These are phyloP conservation scores for Boeremia lycopersici DNA, from an alignment of 2,329 filamentous ascomycete genomes.

Conservation along the genomic window DNA sequence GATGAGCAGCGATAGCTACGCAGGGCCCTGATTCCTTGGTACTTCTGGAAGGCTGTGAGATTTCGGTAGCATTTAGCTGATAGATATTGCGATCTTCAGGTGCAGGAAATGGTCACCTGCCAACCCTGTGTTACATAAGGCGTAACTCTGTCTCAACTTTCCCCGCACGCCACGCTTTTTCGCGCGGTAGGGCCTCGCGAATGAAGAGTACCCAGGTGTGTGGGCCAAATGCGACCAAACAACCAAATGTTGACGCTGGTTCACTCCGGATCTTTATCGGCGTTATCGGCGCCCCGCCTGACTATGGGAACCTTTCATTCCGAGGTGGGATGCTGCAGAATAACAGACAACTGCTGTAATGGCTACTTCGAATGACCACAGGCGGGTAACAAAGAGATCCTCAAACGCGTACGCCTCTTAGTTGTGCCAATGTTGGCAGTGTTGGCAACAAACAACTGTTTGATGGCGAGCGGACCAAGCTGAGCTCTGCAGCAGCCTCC, in stretches of 20 bases:
- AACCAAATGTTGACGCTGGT: background rate
- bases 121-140: conserved; percentile 9
- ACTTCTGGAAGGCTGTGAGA: background rate
- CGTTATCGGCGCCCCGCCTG: conserved; percentile 11
- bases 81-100: background rate
- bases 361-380: conserved; percentile 30
- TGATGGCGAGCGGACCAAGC: no score
- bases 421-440: background rate
- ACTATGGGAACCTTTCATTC: background rate
- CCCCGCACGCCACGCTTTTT: conserved; percentile 6
- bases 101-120: background rate
- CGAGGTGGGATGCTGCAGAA: conserved; percentile 1
- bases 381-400: conserved; percentile 33
- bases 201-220: background rate
- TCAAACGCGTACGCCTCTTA: conserved; percentile 24
- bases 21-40: background rate
- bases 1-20: background rate
- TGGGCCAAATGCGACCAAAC: background rate
- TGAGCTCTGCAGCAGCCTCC: no score
- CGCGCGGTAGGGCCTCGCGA: background rate
- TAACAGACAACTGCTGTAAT: conserved; percentile 17
- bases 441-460: no score
- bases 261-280: conserved; percentile 2
- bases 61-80: background rate
- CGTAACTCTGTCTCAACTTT: background rate